Percentiles rank a stretch among this genome's conserved stretches.
These are phyloP conservation scores for Leptographium procerum DNA, from an alignment of 2,329 filamentous ascomycete genomes.

Conservation along the genomic window DNA sequence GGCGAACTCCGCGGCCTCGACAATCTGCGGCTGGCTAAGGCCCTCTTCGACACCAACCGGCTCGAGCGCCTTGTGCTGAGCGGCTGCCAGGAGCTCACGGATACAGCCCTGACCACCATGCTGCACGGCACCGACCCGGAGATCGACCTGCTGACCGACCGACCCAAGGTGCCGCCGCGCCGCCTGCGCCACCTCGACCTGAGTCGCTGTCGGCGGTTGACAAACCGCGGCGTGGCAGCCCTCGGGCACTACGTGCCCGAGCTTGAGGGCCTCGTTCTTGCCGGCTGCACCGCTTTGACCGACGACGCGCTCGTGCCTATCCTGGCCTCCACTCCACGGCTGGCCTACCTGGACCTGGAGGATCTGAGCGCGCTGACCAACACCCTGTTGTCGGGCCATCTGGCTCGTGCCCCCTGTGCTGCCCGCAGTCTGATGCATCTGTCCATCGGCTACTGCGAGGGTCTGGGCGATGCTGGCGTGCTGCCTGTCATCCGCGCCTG, in stretches of 20 bases:
- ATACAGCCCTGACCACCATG: conserved; percentile 61
- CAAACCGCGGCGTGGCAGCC: conserved; percentile 56
- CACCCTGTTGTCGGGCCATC: conserved; percentile 53
- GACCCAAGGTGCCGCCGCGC: conserved; percentile 64
- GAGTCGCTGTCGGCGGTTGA: conserved; percentile 65
- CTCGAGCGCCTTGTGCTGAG: conserved; percentile 74
- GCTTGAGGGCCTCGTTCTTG: conserved; percentile 74
- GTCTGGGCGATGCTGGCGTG: conserved; percentile 72
- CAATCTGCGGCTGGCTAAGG: conserved; percentile 56
- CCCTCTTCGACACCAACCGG: conserved; percentile 68
- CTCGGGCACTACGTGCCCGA: conserved; percentile 66
- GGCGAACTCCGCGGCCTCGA: conserved; percentile 75
- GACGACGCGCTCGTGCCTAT: conserved; percentile 63
- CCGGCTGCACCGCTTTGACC: conserved; percentile 62
- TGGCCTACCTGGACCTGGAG: conserved; percentile 84
- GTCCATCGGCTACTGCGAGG: conserved; percentile 83
- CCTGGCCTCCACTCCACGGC: conserved; percentile 59
- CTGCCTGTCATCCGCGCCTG: conserved; percentile 71
- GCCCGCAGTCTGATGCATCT: conserved; percentile 63
- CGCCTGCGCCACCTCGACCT: conserved; percentile 76
- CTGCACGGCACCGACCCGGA: conserved; percentile 66
- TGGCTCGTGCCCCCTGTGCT: conserved; percentile 63
- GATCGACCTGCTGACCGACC: conserved; percentile 68
- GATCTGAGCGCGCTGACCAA: conserved; percentile 74
- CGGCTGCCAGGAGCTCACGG: conserved; percentile 67